Evolutionary conservation across 768 basidiomycete species (phyloP), one percentile per base, ranked within the genome.

Genomic region (Lyophyllum decastes): DNA sequence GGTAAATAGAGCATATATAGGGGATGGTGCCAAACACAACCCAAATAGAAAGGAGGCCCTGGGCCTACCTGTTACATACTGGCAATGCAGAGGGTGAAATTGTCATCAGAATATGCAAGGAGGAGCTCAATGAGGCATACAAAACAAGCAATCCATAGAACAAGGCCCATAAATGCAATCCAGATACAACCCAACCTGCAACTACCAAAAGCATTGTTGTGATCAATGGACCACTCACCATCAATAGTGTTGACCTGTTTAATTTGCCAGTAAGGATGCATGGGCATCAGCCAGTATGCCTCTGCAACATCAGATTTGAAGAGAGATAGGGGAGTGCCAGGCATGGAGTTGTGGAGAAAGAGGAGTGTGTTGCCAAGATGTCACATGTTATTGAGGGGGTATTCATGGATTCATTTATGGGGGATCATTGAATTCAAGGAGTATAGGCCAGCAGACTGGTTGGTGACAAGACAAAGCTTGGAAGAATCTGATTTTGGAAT

Each of bases 191-290:
- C 64, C 0, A 72, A 72, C 0, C 55, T 67, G 0, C 44, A 10
- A 1, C 61, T 58, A 0, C 75, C 70, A 49, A 77, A 76, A 9
- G 57, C 49, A 21, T 68, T 68, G 7, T 48, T 25, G 0, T 59
- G 34, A 22, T 76, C 71, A 0, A 76, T 55, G 49, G 71, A 58
- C 0, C 35, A 26, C 0, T 19, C 1, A 0, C 65, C 67, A 7
- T 70, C 61, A 12, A 78, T 52, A 0, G 51, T 61, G 4, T 72
- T 63, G 0, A 77, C 52, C 38, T 80, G 78, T 16, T 73, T 73
- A 0, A 80, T 54, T 47, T 81, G 76, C 78, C 77, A 80, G 0
- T 62, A 43, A 0, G 70, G 74, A 45, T 78, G 72, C 59, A 78
- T 64, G 0, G 77, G 79, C 7, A 77, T 50, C 0, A 69, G 65